Base-by-base conservation (phyloP, 2,329 filamentous ascomycete species). In the Westerdykella aurantiaca region DNA sequence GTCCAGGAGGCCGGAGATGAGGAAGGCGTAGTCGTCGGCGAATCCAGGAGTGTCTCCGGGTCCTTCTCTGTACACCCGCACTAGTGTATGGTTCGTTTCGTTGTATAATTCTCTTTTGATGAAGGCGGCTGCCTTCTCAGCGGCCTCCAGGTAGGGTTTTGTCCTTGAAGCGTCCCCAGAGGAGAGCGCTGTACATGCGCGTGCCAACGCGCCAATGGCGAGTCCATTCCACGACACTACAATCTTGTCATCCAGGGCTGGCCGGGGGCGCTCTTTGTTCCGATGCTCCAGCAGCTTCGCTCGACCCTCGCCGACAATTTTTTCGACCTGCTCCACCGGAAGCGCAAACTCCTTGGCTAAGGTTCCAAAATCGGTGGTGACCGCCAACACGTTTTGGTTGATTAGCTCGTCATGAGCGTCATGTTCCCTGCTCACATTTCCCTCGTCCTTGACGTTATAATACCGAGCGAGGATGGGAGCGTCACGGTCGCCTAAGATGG, bases 341-440 rank as follows among this genome's bases (percentile, higher is more conserved):
- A 91, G 73, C 1, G 81, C 83, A 55, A 95, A 86, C 53, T 93
- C 83, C 44, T 80, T 79, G 12, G 85, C 83, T 6, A 98, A 73
- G 38, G 85, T 80, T 16, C 77, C 74, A 0, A 82, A 76, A 0
- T 83, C 85, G 47, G 78, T 81, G 31, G 79, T 79, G 21, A 95
- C 77, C 31, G 82, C 81, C 2, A 96, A 70, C 5, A 95, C 89
- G 60, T 97, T 98, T 63, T 95, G 88, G 57, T 91, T 89, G 59
- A 95, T 84, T 47, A 97, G 91, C 60, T 97, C 91, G 61, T 97
- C 91, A 57, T 95, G 86, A 0, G 87, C 84, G 60, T 98, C 93
- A 55, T 91, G 82, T 43, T 84, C 80, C 3, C 83, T 81, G 29
- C 83, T 79, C 1, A 98, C 84, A 57, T 98, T 97, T 37, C 93